Evolutionary conservation across 805 yeast genomes (phyloP).

Genomic region (Wickerhamomyces chaumierensis): DNA sequence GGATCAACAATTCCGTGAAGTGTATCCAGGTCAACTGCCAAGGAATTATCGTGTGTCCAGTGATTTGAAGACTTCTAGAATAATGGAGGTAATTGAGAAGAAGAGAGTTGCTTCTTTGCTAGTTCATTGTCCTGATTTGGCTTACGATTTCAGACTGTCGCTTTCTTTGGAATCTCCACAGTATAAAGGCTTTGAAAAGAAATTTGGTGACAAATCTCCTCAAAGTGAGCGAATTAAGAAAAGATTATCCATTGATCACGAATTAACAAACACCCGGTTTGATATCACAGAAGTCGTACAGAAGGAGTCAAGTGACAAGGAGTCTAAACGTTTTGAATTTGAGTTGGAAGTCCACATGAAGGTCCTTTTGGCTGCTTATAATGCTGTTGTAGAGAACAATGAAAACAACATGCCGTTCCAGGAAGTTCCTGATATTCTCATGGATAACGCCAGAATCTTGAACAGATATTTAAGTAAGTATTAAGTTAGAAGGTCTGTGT

Average conservation of each 20-base stretch:
- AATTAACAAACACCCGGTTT: constrained; percentile 61
- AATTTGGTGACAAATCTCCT: constrained; percentile 41
- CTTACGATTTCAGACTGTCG: constrained; percentile 68
- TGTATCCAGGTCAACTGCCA: constrained; percentile 55
- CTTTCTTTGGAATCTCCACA: constrained; percentile 71
- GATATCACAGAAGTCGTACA: constrained; percentile 53
- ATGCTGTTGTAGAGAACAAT: constrained; percentile 20
- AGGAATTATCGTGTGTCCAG: constrained; percentile 53
- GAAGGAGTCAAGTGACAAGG: constrained; percentile 17
- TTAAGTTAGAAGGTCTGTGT: not conserved
- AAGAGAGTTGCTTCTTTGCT: constrained; percentile 62
- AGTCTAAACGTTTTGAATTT: constrained; percentile 27
- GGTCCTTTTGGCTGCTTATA: constrained; percentile 28
- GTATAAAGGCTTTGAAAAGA: constrained; percentile 38
- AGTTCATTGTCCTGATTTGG: constrained; percentile 63
- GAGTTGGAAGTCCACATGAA: constrained; percentile 41
- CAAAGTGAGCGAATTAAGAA: constrained; percentile 56
- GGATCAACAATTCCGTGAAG: constrained; percentile 52
- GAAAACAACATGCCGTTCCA: constrained; percentile 44
- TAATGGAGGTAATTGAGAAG: constrained; percentile 60
- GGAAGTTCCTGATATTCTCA: constrained; percentile 41
- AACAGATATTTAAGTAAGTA: constrained; percentile 14
- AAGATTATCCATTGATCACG: constrained; percentile 60
- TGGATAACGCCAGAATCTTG: constrained; percentile 45
- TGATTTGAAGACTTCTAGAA: constrained; percentile 57